A percentile compares a stretch with the other conserved stretches of the same genome.
These are phyloP conservation scores for Hirsutella thompsonii DNA, from an alignment of 2,329 filamentous ascomycete genomes.

Conservation along the genomic window DNA sequence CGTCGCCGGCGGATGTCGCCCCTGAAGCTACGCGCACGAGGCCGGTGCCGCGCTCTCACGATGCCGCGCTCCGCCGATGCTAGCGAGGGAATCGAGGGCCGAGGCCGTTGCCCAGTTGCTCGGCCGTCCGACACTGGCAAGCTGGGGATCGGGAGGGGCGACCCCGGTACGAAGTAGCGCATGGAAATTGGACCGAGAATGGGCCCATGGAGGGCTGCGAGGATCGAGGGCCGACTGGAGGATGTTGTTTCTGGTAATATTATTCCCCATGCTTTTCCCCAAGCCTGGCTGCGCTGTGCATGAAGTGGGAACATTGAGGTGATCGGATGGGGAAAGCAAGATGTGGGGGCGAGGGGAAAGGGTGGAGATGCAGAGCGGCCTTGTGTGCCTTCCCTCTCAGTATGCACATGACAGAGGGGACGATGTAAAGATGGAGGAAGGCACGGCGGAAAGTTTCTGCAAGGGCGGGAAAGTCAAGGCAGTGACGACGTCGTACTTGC, in stretches of 20 bases:
- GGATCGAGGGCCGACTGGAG: background rate
- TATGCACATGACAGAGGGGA: no score
- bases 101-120: background rate
- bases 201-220: background rate
- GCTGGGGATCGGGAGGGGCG: background rate
- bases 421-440: no score
- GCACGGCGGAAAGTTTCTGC: no score
- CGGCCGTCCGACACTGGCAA: background rate
- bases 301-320: background rate
- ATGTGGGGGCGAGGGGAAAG: background rate
- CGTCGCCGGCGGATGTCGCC: no score
- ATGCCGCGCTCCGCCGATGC: background rate
- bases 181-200: background rate
- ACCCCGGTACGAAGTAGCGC: no score
- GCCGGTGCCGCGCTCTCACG: no score
- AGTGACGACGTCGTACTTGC: no score
- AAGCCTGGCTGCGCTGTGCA: background rate
- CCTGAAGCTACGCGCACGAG: no score
- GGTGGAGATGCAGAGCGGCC: no score
- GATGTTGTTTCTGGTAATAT: background rate
- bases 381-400: no score
- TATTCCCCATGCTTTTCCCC: background rate
- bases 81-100: background rate
- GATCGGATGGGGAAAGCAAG: background rate
- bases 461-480: no score